These are phyloP conservation scores for Obba rivulosa DNA, from an alignment of 768 basidiomycete genomes.

Conservation along the genomic window DNA sequence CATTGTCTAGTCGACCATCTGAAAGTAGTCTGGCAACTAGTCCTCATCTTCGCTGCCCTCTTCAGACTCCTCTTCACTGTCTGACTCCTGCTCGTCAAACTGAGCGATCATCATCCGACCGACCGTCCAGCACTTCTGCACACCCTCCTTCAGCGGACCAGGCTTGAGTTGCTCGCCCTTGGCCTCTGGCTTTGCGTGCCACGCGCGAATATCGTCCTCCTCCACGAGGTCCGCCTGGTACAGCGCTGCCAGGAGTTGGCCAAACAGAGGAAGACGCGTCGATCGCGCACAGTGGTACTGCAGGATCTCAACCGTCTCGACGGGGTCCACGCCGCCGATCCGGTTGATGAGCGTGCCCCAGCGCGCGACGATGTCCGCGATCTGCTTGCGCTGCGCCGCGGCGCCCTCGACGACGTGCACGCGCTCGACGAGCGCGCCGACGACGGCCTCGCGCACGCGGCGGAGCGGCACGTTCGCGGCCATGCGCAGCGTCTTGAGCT, in stretches of 20 bases:
- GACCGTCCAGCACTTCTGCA: conserved; percentile 65
- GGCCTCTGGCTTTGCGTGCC: conserved; percentile 62
- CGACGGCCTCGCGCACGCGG: conserved; percentile 84
- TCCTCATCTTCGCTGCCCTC: conserved; percentile 11
- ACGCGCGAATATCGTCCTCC: conserved; percentile 84
- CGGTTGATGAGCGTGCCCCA: conserved; percentile 83
- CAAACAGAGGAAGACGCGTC: conserved; percentile 67
- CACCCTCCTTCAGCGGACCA: conserved; percentile 42
- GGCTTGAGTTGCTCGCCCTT: conserved; percentile 44
- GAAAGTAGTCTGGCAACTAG: neutral
- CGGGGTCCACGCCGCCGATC: conserved; percentile 79
- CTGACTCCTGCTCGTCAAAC: conserved; percentile 72
- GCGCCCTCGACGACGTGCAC: conserved; percentile 59
- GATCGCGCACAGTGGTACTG: conserved; percentile 65
- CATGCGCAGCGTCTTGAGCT: conserved; percentile 95
- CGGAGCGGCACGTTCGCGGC: conserved; percentile 87
- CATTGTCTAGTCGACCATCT: too few species aligned
- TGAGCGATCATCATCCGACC: conserved; percentile 75
- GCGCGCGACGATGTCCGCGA: conserved; percentile 54
- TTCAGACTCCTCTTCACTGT: conserved; percentile 27
- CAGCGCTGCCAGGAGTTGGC: conserved; percentile 75
- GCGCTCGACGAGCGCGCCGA: conserved; percentile 73
- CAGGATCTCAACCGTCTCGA: conserved; percentile 71
- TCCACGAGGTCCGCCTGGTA: conserved; percentile 93
- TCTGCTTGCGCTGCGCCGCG: conserved; percentile 57